A percentile compares a stretch with the other conserved stretches of the same genome.
Evolutionary conservation across 805 yeast species (phyloP).

Genomic region (Nakazawaea wickerhamii): DNA sequence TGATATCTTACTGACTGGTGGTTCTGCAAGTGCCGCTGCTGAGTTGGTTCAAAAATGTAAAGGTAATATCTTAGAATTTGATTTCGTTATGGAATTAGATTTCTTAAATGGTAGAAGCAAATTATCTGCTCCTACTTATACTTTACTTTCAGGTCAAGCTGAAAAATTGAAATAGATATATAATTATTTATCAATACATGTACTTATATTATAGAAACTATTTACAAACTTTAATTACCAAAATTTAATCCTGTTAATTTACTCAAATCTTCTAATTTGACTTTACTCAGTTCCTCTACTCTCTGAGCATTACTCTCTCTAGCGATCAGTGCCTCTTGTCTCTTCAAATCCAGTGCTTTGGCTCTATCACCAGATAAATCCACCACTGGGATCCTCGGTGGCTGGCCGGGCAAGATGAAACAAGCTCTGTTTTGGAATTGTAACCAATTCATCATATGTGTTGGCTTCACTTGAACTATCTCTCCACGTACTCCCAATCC

Average conservation of each 20-base stretch:
- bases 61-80: slow-evolving; percentile 72
- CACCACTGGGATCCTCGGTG: slow-evolving; percentile 29
- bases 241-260: slow-evolving; percentile 20
- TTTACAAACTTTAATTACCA: slow-evolving; percentile 1
- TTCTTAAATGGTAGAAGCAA: slow-evolving; percentile 91
- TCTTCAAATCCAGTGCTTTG: slow-evolving; percentile 15
- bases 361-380: slow-evolving; percentile 1
- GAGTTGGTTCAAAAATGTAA: slow-evolving; percentile 63
- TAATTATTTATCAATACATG: background rate
- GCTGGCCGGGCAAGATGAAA: slow-evolving; percentile 43
- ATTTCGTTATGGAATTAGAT: slow-evolving; percentile 90
- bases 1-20: slow-evolving; percentile 98
- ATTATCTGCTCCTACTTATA: slow-evolving; percentile 82
- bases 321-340: slow-evolving; percentile 38
- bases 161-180: slow-evolving; percentile 35
- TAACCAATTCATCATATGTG: slow-evolving; percentile 74
- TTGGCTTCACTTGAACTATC: slow-evolving; percentile 68
- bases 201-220: background rate
- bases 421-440: slow-evolving; percentile 71
- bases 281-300: slow-evolving; percentile 27
- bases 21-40: slow-evolving; percentile 93
- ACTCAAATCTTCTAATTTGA: slow-evolving; percentile 30
- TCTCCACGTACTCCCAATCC: slow-evolving; percentile 67
- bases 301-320: slow-evolving; percentile 17
- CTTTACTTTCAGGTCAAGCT: slow-evolving; percentile 78